phyloP scores from a whole-genome alignment of 2,329 filamentous ascomycete genomes.

The Claviceps humidiphila region DNA sequence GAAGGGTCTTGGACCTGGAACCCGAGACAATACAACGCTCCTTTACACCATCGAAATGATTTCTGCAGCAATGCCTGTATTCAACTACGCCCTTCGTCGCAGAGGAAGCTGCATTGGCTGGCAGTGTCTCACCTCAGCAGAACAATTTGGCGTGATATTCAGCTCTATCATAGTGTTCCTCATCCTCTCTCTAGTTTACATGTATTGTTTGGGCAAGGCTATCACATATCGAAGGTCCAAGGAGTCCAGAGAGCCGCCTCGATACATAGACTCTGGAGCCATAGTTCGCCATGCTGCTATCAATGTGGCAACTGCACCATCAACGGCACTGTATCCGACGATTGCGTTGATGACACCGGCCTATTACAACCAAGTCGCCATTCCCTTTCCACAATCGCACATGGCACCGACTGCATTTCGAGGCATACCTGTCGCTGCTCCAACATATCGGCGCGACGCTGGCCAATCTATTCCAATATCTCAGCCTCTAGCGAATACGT shows the following conservation, averaged over 20 bases:
- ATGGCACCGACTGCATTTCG: neutral
- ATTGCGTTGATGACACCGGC: neutral
- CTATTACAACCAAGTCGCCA: neutral
- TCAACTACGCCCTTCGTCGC: neutral
- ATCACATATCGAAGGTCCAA: slow-evolving; percentile 1
- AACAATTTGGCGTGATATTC: slow-evolving; percentile 27
- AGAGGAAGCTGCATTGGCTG: slow-evolving; percentile 19
- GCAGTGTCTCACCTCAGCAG: slow-evolving; percentile 23
- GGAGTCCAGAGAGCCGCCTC: neutral
- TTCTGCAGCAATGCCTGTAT: neutral
- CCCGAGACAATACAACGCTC: neutral
- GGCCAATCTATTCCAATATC: neutral
- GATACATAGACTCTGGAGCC: neutral
- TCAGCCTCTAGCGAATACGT: neutral
- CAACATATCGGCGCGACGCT: neutral
- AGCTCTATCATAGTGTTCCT: slow-evolving; percentile 18
- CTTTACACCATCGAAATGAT: neutral
- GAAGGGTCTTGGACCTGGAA: no score
- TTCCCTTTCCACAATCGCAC: neutral
- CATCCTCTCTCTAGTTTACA: slow-evolving; percentile 17
- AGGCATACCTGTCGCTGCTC: neutral
- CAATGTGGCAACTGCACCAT: neutral
- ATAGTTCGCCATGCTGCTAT: neutral
- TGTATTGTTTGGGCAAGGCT: slow-evolving; percentile 22
- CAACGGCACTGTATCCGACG: neutral